Evolutionary conservation across 1,139 yeast species (phyloP).

Genomic region (Geotrichum carabidarum): DNA sequence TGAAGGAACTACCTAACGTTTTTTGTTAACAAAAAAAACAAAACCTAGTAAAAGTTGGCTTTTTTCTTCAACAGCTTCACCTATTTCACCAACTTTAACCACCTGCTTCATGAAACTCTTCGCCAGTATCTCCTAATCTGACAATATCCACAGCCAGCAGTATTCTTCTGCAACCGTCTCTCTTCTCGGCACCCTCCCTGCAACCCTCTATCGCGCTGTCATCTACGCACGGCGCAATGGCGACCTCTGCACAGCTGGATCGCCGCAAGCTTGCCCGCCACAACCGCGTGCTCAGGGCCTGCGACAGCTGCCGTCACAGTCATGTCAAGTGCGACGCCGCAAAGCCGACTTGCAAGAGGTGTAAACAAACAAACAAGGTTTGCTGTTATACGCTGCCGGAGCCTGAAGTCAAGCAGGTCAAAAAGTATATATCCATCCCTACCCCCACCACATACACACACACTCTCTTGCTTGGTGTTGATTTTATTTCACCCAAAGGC

Average conservation of each 20-base stretch:
- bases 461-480: neutral
- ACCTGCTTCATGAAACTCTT: too few species aligned
- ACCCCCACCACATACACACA: too few species aligned
- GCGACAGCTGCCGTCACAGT: slow-evolving; percentile 62
- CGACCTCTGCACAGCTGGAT: neutral
- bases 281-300: slow-evolving; percentile 41
- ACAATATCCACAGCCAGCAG: too few species aligned
- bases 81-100: too few species aligned
- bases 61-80: too few species aligned
- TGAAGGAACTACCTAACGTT: too few species aligned
- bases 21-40: neutral
- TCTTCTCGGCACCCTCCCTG: neutral
- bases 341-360: slow-evolving; percentile 60
- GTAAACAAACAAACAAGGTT: slow-evolving; percentile 43
- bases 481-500: neutral
- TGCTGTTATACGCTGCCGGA: slow-evolving; percentile 34
- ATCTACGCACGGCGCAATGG: neutral
- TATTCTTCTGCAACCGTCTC: neutral
- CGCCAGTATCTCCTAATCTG: too few species aligned
- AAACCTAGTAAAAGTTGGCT: too few species aligned
- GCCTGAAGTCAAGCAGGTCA: slow-evolving; percentile 32
- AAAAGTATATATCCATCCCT: slow-evolving; percentile 15
- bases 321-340: slow-evolving; percentile 72
- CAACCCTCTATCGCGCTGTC: neutral
- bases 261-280: slow-evolving; percentile 25